These are phyloP conservation scores for Cucurbita argyrosperma DNA, from an alignment of 306 rosid genomes.

Conservation along the genomic window DNA sequence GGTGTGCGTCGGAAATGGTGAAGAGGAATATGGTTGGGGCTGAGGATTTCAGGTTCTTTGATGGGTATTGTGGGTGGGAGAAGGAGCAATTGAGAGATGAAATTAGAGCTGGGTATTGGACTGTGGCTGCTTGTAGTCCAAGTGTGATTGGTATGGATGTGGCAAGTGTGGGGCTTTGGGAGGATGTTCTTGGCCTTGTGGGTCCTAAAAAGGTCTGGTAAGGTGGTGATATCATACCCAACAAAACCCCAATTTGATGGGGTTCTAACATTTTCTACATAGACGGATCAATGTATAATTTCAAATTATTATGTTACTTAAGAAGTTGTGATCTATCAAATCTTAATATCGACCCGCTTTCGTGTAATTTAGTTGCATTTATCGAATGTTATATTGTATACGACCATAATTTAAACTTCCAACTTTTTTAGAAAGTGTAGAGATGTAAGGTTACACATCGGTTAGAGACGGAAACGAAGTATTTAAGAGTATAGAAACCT, in stretches of 20 bases:
- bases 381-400: not conserved
- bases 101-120: conserved; percentile 67
- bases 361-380: not conserved
- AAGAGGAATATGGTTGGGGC: conserved; percentile 47
- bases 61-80: conserved; percentile 94
- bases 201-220: conserved; percentile 53
- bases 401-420: no score
- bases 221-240: not conserved
- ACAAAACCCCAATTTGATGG: not conserved
- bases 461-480: no score
- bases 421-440: no score
- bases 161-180: conserved; percentile 52
- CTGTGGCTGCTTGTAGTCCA: conserved; percentile 81
- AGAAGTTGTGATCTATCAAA: not conserved
- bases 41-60: conserved; percentile 70
- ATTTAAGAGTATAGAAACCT: no score
- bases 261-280: not conserved
- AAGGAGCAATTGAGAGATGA: conserved; percentile 53
- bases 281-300: not conserved
- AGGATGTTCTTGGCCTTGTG: conserved; percentile 63
- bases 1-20: conserved; percentile 78
- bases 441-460: no score
- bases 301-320: not conserved
- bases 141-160: conserved; percentile 42
- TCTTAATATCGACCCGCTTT: not conserved